Conservation (phyloP, 805 yeast genomes). For the Tetrapisispora pingtungensis region DNA sequence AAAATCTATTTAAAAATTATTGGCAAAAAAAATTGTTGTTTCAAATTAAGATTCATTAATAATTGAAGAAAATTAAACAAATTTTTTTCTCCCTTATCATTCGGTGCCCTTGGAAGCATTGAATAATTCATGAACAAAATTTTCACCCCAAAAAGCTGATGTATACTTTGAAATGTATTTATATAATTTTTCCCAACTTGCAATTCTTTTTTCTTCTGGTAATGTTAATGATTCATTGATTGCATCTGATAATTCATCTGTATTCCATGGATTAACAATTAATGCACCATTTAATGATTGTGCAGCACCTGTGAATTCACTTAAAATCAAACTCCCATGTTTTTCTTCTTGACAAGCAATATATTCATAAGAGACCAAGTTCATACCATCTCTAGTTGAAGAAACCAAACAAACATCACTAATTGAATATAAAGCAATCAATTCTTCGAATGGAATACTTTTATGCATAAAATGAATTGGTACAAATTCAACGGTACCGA, state of each 20-base stretch:
- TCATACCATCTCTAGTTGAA: slow-evolving; percentile 98
- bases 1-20: no score
- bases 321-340: slow-evolving; percentile 76
- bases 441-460: slow-evolving; percentile 81
- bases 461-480: slow-evolving; percentile 96
- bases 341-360: slow-evolving; percentile 87
- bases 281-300: slow-evolving; percentile 91
- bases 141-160: slow-evolving; percentile 94
- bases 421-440: slow-evolving; percentile 74
- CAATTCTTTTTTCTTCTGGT: slow-evolving; percentile 66
- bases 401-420: slow-evolving; percentile 89
- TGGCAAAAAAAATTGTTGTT: no score
- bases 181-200: slow-evolving; percentile 77
- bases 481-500: slow-evolving; percentile 94
- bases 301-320: slow-evolving; percentile 99
- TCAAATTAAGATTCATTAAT: no score
- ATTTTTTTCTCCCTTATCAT: background rate
- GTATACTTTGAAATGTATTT: slow-evolving; percentile 87
- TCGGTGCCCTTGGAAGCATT: slow-evolving; percentile 22
- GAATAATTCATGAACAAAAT: slow-evolving; percentile 77
- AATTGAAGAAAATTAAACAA: no score
- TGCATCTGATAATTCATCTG: slow-evolving; percentile 82
- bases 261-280: slow-evolving; percentile 96
- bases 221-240: slow-evolving; percentile 79
- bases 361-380: slow-evolving; percentile 89